Evolutionary conservation across 345 rosid genomes (phyloP).

Genomic region (Arabis hirsuta): DNA sequence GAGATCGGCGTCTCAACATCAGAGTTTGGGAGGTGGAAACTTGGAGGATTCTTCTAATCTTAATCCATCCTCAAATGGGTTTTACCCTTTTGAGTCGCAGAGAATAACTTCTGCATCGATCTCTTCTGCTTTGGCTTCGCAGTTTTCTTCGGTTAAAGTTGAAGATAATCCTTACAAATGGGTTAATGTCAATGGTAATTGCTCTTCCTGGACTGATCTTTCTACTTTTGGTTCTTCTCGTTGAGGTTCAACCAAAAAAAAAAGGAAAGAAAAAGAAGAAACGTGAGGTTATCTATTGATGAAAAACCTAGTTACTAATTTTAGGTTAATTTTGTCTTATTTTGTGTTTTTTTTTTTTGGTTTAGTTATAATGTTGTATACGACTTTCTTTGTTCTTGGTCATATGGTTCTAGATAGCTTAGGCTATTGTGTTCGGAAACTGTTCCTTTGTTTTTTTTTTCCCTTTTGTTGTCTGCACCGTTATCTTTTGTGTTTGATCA

Average conservation of each 20-base stretch:
- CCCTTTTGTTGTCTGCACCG: not conserved
- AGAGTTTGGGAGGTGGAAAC: constrained; percentile 32
- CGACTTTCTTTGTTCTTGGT: constrained; percentile 5
- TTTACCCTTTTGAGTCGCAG: constrained; percentile 41
- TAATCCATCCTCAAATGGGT: constrained; percentile 37
- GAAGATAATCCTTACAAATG: constrained; percentile 48
- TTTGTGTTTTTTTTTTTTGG: not conserved
- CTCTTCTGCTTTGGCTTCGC: constrained; percentile 43
- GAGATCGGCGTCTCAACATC: constrained; percentile 31
- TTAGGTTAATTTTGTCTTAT: constrained; percentile 32
- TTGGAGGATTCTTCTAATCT: constrained; percentile 33
- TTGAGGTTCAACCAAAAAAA: constrained; percentile 21
- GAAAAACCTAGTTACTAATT: constrained; percentile 32
- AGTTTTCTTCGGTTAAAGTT: constrained; percentile 44
- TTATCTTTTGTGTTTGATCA: constrained; percentile 18
- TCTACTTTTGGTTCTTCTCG: constrained; percentile 43
- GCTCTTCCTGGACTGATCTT: constrained; percentile 45
- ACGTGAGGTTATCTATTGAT: constrained; percentile 26
- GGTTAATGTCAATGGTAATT: constrained; percentile 43
- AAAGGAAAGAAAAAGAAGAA: not conserved
- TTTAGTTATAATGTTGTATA: constrained; percentile 23
- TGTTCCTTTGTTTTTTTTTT: constrained; percentile 33
- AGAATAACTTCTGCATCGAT: constrained; percentile 33
- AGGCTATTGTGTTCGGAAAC: constrained; percentile 27
- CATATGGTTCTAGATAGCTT: constrained; percentile 22